These are phyloP conservation scores for Sarocladiaceae sp. DNA, from an alignment of 2,329 filamentous ascomycete genomes.

Conservation along the genomic window DNA sequence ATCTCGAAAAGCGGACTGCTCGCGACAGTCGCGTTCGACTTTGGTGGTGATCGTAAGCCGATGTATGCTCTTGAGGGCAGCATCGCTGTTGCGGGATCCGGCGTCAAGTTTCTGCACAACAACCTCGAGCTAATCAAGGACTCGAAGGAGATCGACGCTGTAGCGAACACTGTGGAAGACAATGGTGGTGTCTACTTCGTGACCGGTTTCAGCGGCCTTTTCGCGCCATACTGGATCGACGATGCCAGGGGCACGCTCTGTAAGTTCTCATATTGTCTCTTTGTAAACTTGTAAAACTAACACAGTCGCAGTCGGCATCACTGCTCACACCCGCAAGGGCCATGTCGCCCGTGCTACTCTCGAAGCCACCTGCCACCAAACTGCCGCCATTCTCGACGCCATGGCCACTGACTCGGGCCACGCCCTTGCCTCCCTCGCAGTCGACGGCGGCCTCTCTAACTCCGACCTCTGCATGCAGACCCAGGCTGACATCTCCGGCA, in stretches of 20 bases:
- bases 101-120: constrained; percentile 61
- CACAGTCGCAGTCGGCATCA: constrained; percentile 57
- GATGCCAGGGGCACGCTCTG: constrained; percentile 74
- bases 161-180: constrained; percentile 49
- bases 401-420: constrained; percentile 77
- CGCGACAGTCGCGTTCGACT: constrained; percentile 74
- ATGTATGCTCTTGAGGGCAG: constrained; percentile 73
- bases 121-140: constrained; percentile 50
- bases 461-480: constrained; percentile 78
- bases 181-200: constrained; percentile 73
- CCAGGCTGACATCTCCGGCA: constrained; percentile 73
- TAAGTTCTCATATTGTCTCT: constrained; percentile 31
- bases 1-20: constrained; percentile 72
- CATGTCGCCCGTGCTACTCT: constrained; percentile 75
- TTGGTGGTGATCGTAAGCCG: constrained; percentile 56
- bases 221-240: constrained; percentile 81
- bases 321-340: constrained; percentile 67
- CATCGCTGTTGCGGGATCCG: constrained; percentile 70
- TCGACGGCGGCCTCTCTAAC: constrained; percentile 78
- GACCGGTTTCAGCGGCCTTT: constrained; percentile 74
- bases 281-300: background rate
- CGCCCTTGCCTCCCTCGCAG: constrained; percentile 61
- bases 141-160: constrained; percentile 36
- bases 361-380: constrained; percentile 78
- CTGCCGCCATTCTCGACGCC: constrained; percentile 72